Conservation (phyloP, 2,329 filamentous ascomycete species). For the Paecilomyces sp. region DNA sequence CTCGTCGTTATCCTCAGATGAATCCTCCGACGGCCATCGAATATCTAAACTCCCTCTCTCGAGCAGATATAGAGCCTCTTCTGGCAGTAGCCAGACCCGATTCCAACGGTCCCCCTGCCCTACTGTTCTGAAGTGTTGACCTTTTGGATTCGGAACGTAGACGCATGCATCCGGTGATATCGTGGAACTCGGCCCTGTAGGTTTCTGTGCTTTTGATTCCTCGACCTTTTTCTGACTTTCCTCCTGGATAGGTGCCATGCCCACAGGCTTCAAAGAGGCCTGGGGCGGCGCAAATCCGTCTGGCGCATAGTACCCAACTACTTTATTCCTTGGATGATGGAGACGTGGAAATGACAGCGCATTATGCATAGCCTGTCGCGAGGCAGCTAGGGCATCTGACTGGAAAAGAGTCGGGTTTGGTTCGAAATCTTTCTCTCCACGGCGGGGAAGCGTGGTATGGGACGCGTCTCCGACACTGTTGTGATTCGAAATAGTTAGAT, state of each 20-base stretch:
- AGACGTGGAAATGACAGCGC: constrained; percentile 71
- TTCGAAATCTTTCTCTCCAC: constrained; percentile 96
- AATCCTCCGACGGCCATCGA: constrained; percentile 60
- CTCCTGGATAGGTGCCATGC: constrained; percentile 11
- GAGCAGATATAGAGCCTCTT: constrained; percentile 83
- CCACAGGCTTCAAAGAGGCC: neutral
- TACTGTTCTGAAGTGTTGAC: constrained; percentile 67
- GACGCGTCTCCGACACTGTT: constrained; percentile 25
- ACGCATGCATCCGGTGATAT: constrained; percentile 41
- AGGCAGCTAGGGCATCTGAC: constrained; percentile 68
- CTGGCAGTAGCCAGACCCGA: constrained; percentile 76
- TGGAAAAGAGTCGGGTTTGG: constrained; percentile 81
- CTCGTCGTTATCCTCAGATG: constrained; percentile 41
- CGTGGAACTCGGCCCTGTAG: constrained; percentile 8
- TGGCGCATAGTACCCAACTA: constrained; percentile 68
- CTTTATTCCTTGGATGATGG: constrained; percentile 60
- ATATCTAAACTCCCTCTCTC: constrained; percentile 84
- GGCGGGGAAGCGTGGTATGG: constrained; percentile 61
- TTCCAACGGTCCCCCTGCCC: constrained; percentile 61
- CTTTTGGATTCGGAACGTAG: constrained; percentile 63
- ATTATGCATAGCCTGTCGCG: constrained; percentile 80
- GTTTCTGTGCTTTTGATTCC: constrained; percentile 4
- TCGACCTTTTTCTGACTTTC: constrained; percentile 6
- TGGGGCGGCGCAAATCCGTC: constrained; percentile 33
- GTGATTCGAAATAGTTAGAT: neutral